Percentiles rank a stretch among this genome's conserved stretches.
phyloP scores from a whole-genome alignment of 2,329 filamentous ascomycete species.

The Berkeleyomyces rouxiae region DNA sequence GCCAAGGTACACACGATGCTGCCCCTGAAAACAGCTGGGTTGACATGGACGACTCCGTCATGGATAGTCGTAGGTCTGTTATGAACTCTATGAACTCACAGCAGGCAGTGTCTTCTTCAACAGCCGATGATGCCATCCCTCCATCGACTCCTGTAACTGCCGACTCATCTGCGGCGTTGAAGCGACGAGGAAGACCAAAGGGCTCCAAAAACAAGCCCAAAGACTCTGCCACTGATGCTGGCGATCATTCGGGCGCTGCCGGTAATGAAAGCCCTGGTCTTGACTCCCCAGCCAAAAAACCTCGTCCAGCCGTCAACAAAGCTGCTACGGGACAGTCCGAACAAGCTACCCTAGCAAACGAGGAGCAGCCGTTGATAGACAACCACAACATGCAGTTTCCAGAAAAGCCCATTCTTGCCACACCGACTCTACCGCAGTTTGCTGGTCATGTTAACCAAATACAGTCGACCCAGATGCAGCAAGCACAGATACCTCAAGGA shows the following conservation, averaged over 20 bases:
- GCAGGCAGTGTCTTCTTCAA: not conserved
- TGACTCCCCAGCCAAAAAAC: constrained; percentile 1
- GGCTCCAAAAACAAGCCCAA: constrained; percentile 31
- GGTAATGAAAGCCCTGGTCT: not conserved
- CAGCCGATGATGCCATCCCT: constrained; percentile 8
- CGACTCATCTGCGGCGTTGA: constrained; percentile 18
- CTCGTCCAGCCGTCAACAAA: not conserved
- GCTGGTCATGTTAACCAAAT: constrained; percentile 2
- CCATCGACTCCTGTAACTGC: not conserved
- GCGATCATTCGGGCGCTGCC: constrained; percentile 4
- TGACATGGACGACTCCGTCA: constrained; percentile 12
- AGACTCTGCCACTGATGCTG: constrained; percentile 11
- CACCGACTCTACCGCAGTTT: constrained; percentile 6
- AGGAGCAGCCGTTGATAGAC: constrained; percentile 5
- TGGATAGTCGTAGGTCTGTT: constrained; percentile 7
- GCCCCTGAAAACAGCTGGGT: constrained; percentile 2
- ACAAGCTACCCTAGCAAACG: constrained; percentile 13
- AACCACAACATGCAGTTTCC: constrained; percentile 5
- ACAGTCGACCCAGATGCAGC: constrained; percentile 5
- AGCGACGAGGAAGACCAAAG: constrained; percentile 38
- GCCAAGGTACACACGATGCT: not conserved
- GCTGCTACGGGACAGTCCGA: constrained; percentile 6
- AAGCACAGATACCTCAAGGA: not conserved
- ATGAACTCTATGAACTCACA: constrained; percentile 22
- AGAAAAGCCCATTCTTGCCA: not conserved